These are phyloP conservation scores for Agrocybe praecox DNA, from an alignment of 768 basidiomycete genomes.

Conservation along the genomic window DNA sequence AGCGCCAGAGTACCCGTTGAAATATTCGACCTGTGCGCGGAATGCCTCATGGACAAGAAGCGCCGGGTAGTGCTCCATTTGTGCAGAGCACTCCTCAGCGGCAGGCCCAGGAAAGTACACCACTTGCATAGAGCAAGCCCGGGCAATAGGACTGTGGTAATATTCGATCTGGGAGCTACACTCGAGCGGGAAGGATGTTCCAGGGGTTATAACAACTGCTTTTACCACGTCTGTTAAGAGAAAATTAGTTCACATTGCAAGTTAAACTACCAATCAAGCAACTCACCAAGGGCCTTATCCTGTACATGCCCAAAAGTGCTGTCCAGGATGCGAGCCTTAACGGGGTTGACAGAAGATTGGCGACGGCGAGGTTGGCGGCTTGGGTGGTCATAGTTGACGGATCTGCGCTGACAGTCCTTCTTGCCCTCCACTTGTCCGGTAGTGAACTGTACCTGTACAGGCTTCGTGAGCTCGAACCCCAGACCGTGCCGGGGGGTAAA, in stretches of 20 bases:
- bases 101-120: slow-evolving; percentile 2
- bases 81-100: not conserved
- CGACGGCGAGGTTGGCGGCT: slow-evolving; percentile 14
- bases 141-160: slow-evolving; percentile 4
- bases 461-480: slow-evolving; percentile 10
- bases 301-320: slow-evolving; percentile 19
- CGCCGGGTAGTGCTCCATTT: not conserved
- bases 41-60: not conserved
- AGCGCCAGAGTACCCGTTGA: no score
- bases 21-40: not conserved
- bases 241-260: no score
- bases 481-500: not conserved
- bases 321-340: slow-evolving; percentile 21
- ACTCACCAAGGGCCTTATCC: slow-evolving; percentile 19
- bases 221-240: slow-evolving; percentile 16
- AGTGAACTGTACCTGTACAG: no score
- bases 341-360: slow-evolving; percentile 17
- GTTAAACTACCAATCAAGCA: no score
- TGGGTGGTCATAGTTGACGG: not conserved
- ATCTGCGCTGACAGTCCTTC: no score
- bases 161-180: slow-evolving; percentile 19
- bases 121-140: not conserved
- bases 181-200: slow-evolving; percentile 5
- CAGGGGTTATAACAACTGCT: slow-evolving; percentile 16
- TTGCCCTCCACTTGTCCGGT: no score